Evolutionary conservation across 2,329 filamentous ascomycete species (phyloP), one percentile per base, ranked within the genome.

Genomic region (Claviceps spartinae): DNA sequence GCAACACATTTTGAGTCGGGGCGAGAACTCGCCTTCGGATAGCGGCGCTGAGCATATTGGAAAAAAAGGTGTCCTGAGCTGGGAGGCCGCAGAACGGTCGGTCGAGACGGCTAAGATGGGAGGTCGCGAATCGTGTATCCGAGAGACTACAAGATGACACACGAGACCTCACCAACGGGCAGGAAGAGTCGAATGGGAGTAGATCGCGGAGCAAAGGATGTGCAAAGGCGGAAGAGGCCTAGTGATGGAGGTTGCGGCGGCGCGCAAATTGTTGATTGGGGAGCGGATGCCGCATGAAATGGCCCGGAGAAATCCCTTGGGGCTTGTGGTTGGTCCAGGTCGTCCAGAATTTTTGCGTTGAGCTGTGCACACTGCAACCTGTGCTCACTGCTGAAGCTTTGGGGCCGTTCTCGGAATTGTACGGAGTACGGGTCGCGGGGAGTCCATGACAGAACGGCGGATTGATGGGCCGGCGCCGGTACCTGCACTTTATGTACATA

Each of bases 21-120:
- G 67, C 71, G 65, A 83, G 72, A 65, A 72, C 73, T 65, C 78
- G 78, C 77, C 79, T 78, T 72, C 80, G 74, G 63, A 83, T 72
- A 60, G 78, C 77, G 61, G 78, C 77, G 67, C 77, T 75, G 70
- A 83, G 76, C 80, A 83, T 83, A 53, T 58, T 65, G 59, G 54
- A 60, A 47, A 65, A 61, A 64, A 59, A 60, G 64, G 61, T 54
- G 61, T 60, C 63, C 63, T 61, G 56, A 30, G 44, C 24, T 45
- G n/a, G 24, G 43, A 30, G 24, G 46, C 60, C 30, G 30, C 30
- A 34, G 30, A 53, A 50, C 41, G 49, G 30, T 34, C 54, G 47
- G 51, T 46, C 50, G 40, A 52, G 55, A 45, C 18, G 46, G 56
- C 56, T 55, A 51, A 46, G 55, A 54, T 61, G 54, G 58, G 58